Base-by-base conservation (phyloP, 352 stramenopile species). In the Globisporangium heterothallicum region DNA sequence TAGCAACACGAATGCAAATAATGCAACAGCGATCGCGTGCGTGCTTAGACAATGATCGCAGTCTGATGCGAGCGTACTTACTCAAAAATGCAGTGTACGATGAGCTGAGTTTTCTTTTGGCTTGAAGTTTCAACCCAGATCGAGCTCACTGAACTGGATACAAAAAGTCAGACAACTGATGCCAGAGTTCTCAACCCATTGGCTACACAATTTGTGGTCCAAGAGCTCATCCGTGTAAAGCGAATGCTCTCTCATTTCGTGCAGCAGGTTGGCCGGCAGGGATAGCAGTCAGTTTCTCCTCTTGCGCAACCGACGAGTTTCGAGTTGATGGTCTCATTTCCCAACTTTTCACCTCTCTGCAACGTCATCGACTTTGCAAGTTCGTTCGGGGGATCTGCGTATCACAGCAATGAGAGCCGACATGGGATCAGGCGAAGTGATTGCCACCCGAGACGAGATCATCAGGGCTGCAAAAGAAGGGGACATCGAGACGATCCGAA, bases 391-490 rank as follows among this genome's bases (percentile, higher is more conserved):
- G n/a, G n/a, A n/a, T n/a, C n/a, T n/a, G n/a, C n/a, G n/a, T n/a
- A 38, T 3, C 14, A 8, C 32, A 38, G 0, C 32, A 38, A 1
- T 16, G n/a, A 38, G 10, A 3, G 30, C 30, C 10, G 0, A 32
- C 10, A 25, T 34, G 19, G 14, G 34, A 34, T 13, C 18, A 42
- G 8, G 21, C n/a, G 35, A 8, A 10, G 6, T 34, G 32, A n/a
- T 25, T 19, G n/a, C 35, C 13, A 42, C 25, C 10, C 47, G 47
- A n/a, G 47, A 53, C 22, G 47, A 53, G 47, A 6, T 53, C 47
- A 34, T 53, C 22, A 24, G 32, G 4, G 47, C 34, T 44, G 34
- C 47, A 9, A 53, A 53, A 32, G 47, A 45, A 4, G 47, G 47
- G 24, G 47, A 45, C 34, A n/a, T 53, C 14, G 13, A n/a, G 14